Conservation (phyloP, 257 asterid genomes). For the Capsicum chinense region DNA sequence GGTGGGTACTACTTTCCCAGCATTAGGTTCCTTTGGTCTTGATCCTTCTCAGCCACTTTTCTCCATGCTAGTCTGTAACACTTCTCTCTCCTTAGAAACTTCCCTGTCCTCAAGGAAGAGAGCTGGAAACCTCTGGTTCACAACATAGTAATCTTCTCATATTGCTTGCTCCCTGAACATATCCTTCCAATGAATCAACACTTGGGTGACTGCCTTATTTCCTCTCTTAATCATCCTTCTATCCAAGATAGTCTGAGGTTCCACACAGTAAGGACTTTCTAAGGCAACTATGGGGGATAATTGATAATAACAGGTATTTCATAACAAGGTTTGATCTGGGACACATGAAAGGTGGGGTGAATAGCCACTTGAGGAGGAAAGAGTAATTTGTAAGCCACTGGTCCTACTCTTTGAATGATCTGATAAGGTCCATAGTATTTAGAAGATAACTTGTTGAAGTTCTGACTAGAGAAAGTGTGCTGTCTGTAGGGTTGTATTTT, state of each 20-base stretch:
- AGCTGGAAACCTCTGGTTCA: not conserved
- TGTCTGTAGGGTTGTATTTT: no score
- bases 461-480: no score
- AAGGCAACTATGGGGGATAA: not conserved
- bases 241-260: not conserved
- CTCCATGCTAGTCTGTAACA: no score
- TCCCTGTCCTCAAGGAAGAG: not conserved
- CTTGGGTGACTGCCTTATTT: not conserved
- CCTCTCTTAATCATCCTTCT: no score
- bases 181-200: not conserved
- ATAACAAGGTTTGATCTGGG: not conserved
- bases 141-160: not conserved
- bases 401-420: not conserved
- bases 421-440: not conserved
- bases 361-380: not conserved
- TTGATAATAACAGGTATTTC: not conserved
- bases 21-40: no score
- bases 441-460: no score
- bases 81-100: not conserved
- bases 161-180: not conserved
- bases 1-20: no score
- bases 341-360: not conserved
- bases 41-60: no score
- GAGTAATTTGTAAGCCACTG: not conserved
- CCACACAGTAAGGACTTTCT: not conserved